phyloP scores from a whole-genome alignment of 345 rosid genomes.

The Tarenaya hassleriana region DNA sequence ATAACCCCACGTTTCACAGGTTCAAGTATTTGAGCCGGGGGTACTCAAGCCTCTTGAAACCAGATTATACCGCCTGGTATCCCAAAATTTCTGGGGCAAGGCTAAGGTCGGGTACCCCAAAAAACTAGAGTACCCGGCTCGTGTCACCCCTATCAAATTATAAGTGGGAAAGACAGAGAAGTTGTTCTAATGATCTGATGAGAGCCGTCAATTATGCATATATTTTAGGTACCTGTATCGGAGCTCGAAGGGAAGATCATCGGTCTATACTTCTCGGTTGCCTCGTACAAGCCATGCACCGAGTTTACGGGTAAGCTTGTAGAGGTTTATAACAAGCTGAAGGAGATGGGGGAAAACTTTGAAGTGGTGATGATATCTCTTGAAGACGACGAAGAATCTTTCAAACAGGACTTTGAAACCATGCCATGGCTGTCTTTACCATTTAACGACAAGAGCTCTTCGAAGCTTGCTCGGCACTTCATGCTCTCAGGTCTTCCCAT shows the following conservation, averaged over 20 bases:
- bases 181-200: slow-evolving; percentile 1
- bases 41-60: too few species aligned
- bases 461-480: slow-evolving; percentile 48
- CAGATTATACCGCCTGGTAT: too few species aligned
- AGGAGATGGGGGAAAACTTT: slow-evolving; percentile 48
- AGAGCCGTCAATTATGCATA: not conserved
- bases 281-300: slow-evolving; percentile 22
- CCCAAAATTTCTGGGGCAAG: too few species aligned
- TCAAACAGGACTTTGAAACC: slow-evolving; percentile 38
- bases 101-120: too few species aligned
- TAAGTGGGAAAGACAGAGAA: not conserved
- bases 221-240: slow-evolving; percentile 42
- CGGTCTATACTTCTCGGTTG: slow-evolving; percentile 47
- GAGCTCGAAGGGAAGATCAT: slow-evolving; percentile 65
- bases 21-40: too few species aligned
- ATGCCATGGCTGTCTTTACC: slow-evolving; percentile 76
- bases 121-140: too few species aligned
- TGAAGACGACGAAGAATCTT: slow-evolving; percentile 49
- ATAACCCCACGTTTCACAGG: too few species aligned
- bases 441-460: slow-evolving; percentile 39
- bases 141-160: too few species aligned
- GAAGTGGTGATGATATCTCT: slow-evolving; percentile 59
- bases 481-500: slow-evolving; percentile 45
- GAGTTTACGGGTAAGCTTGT: slow-evolving; percentile 49
- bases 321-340: slow-evolving; percentile 42